Evolutionary conservation across 2,329 filamentous ascomycete genomes (phyloP), one percentile per base, ranked within the genome.

Genomic region (Diatrype stigma): DNA sequence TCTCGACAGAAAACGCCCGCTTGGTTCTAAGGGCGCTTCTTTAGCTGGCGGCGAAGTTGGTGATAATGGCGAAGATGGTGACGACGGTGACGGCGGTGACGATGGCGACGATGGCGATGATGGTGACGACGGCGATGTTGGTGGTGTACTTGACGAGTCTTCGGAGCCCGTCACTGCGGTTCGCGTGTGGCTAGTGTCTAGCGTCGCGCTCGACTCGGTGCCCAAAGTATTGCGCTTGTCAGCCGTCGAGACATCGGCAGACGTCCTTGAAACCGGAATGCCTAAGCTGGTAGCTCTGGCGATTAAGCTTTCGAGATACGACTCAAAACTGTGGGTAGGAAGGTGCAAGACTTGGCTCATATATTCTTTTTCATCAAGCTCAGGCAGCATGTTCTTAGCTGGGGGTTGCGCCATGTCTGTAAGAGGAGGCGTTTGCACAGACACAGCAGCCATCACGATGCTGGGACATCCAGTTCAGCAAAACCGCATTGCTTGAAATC

Each of bases 11-110:
- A 62, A 51, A n/a, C n/a, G n/a, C 26, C 59, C 63, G 28, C 56
- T 51, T 2, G 56, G 59, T 44, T 60, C 47, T 44, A 56, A 48
- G 52, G 54, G 19, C 51, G 54, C 26, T 61, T 66, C 69, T 19
- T 71, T 62, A 46, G 73, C 76, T 1, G 75, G 76, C 48, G 70
- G 68, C 19, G 72, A 70, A 1, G 75, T n/a, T n/a, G n/a, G n/a
- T n/a, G n/a, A n/a, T n/a, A n/a, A 77, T 23, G 73, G 54, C 28
- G 66, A 64, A 4, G 73, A 30, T 30, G 26, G 6, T 30, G 26
- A 76, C 1, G 75, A 76, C 48, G 70, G 68, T 19, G 72, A 70
- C 1, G 75, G 77, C 23, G 73, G 54, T 26, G 66, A 76, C 1
- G 75, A 76, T 48, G 70, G 68, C 19, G 72, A 70, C 1, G 75